These are phyloP conservation scores for Irpex lacteus DNA, from an alignment of 1,284 basidiomycete genomes.

Conservation along the genomic window DNA sequence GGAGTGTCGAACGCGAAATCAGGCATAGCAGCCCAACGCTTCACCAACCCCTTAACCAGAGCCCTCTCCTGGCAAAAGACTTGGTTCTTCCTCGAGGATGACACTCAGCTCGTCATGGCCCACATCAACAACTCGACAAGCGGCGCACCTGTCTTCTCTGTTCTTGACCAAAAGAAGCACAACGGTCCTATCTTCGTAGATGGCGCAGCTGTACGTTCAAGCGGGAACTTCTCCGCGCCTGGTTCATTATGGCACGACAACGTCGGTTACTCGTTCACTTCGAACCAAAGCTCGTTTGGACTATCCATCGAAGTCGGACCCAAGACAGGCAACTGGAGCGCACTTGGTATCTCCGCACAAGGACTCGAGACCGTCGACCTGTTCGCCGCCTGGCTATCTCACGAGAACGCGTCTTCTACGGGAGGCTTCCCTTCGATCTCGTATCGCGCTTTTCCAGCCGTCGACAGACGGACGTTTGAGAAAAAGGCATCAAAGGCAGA, in stretches of 20 bases:
- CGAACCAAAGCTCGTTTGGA: slow-evolving; percentile 23
- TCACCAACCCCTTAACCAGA: slow-evolving; percentile 57
- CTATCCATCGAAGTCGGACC: slow-evolving; percentile 47
- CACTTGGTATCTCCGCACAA: slow-evolving; percentile 57
- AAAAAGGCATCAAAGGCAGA: slow-evolving; percentile 16
- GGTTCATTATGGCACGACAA: slow-evolving; percentile 55
- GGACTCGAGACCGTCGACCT: slow-evolving; percentile 51
- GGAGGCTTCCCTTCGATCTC: slow-evolving; percentile 32
- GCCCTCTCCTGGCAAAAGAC: slow-evolving; percentile 62
- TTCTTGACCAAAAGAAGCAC: slow-evolving; percentile 61
- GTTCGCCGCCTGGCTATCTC: slow-evolving; percentile 60
- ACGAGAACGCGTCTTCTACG: slow-evolving; percentile 27
- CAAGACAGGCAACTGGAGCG: slow-evolving; percentile 58
- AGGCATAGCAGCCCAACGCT: slow-evolving; percentile 60
- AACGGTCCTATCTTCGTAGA: slow-evolving; percentile 44
- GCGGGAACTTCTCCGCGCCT: slow-evolving; percentile 32
- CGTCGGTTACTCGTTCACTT: slow-evolving; percentile 51
- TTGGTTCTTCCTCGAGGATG: slow-evolving; percentile 68
- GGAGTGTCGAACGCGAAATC: slow-evolving; percentile 54
- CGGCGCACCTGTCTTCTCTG: slow-evolving; percentile 50
- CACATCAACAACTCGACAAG: slow-evolving; percentile 33
- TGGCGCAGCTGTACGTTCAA: slow-evolving; percentile 25
- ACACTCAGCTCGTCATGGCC: slow-evolving; percentile 57
- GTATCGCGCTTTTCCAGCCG: slow-evolving; percentile 57
- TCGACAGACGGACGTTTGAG: slow-evolving; percentile 31